Evolutionary conservation across 768 basidiomycete genomes (phyloP).

Genomic region (Gelatoporia subvermispora): DNA sequence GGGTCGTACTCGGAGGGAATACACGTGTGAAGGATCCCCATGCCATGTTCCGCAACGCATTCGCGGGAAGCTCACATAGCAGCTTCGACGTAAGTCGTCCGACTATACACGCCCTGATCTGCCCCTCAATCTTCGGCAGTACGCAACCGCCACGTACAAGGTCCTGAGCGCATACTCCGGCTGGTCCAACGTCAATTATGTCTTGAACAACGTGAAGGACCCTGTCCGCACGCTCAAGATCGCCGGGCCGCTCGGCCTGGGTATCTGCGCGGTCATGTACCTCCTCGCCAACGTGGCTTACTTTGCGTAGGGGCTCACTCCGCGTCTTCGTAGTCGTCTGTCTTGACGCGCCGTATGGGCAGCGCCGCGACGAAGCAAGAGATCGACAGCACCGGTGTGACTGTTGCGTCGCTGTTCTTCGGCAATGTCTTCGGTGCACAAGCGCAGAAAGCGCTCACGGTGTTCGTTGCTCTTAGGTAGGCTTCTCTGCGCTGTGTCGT

Average conservation of each 20-base stretch:
- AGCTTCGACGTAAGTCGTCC: slow-evolving; percentile 37
- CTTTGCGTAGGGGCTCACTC: slow-evolving; percentile 44
- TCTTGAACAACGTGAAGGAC: slow-evolving; percentile 63
- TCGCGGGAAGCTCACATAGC: slow-evolving; percentile 49
- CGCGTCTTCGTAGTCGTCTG: too few relatives aligned
- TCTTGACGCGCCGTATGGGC: too few relatives aligned
- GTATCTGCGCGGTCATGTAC: slow-evolving; percentile 55
- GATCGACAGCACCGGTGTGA: slow-evolving; percentile 57
- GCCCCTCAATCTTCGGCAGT: slow-evolving; percentile 28
- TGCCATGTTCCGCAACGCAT: slow-evolving; percentile 53
- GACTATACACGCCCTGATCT: too few relatives aligned
- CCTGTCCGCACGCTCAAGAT: slow-evolving; percentile 67
- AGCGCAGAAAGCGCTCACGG: slow-evolving; percentile 54
- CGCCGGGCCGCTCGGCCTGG: slow-evolving; percentile 64
- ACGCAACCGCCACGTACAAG: slow-evolving; percentile 58
- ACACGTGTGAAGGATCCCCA: slow-evolving; percentile 54
- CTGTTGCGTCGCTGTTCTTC: slow-evolving; percentile 75
- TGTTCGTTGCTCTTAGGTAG: slow-evolving; percentile 53
- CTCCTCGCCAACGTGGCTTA: slow-evolving; percentile 67
- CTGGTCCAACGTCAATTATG: slow-evolving; percentile 73
- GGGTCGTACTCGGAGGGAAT: slow-evolving; percentile 55
- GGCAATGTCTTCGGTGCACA: slow-evolving; percentile 63
- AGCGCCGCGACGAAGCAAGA: slow-evolving; percentile 63
- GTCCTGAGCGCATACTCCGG: slow-evolving; percentile 57
- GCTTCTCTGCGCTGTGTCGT: too few relatives aligned